Evolutionary conservation across 1,284 basidiomycete genomes (phyloP).

Genomic region (Lentinula novae-zelandiae): DNA sequence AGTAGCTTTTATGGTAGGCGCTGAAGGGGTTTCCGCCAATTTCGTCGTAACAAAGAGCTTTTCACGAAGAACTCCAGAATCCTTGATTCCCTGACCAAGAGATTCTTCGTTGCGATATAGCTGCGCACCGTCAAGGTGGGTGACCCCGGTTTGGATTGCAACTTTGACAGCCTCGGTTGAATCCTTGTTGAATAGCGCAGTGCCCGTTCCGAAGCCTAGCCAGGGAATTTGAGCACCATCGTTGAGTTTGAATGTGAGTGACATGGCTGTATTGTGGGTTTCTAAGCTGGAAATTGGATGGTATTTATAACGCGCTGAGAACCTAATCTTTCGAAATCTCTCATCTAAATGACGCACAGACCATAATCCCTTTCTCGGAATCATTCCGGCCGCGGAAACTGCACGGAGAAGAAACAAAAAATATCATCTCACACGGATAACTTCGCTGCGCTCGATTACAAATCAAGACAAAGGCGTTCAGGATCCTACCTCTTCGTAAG

Average conservation of each 20-base stretch:
- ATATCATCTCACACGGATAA: no score
- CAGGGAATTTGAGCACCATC: constrained; percentile 53
- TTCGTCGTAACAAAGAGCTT: constrained; percentile 66
- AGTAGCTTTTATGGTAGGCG: constrained; percentile 46
- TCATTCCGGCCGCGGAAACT: no score
- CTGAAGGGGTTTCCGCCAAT: constrained; percentile 24
- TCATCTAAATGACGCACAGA: no score
- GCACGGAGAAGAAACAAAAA: no score
- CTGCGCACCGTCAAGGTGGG: constrained; percentile 73
- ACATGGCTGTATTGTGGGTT: constrained; percentile 1
- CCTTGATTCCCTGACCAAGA: constrained; percentile 37
- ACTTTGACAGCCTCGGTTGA: constrained; percentile 27
- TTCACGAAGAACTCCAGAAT: constrained; percentile 49
- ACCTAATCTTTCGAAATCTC: background rate
- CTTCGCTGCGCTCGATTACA: no score
- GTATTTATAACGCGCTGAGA: background rate
- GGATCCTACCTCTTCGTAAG: no score
- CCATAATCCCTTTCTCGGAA: no score
- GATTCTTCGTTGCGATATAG: constrained; percentile 34
- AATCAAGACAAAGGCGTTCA: no score
- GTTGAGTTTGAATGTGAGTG: constrained; percentile 45
- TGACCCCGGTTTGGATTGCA: constrained; percentile 49
- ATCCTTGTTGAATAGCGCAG: constrained; percentile 40
- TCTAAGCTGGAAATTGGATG: background rate
- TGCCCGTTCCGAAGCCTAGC: constrained; percentile 71